Base-by-base conservation (phyloP, 1,284 basidiomycete species). In the Ceratobasidium sp. region DNA sequence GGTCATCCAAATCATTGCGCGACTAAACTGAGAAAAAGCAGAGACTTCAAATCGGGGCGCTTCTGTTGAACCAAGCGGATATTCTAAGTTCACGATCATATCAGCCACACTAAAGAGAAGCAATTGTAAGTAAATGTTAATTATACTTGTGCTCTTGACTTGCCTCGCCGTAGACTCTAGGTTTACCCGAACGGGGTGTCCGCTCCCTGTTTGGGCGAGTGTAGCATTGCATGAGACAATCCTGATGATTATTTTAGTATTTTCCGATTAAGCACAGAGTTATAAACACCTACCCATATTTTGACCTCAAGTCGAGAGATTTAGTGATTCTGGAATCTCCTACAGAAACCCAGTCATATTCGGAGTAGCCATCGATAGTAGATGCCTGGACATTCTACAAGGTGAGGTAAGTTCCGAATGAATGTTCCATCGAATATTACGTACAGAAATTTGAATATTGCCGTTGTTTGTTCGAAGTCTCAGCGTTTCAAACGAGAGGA, bases 211-310 rank as follows among this genome's bases (percentile, higher is more conserved):
- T 20, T 70, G 68, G 2, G 56, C 51, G n/a, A 70, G 51, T 33
- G 68, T 70, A 20, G 42, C 68, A n/a, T 55, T 56, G 51, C 51
- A 70, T 5, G 13, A 9, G 1, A 70, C 51, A 3, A 70, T 40
- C 9, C 68, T 70, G 23, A 40, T 12, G 9, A 3, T 20, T 55
- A 26, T n/a, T 20, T 46, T 42, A 46, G 39, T 64, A 58, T 10
- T 33, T 33, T 23, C n/a, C 10, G 13, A 51, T 51, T 12, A 4
- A 51, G 20, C 49, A 20, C 49, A 6, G 49, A 12, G 5, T 20
- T 15, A 7, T 7, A 20, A 6, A 55, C 3, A n/a, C 53, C 15
- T 49, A 67, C 64, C 44, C 64, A 51, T 49, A 51, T 23, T 49
- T 49, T 0, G 64, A 67, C 10, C 23, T 7, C 6, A 67, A 10